A percentile compares a stretch with the other conserved stretches of the same genome.
These are phyloP conservation scores for Arthrobotrys iridis DNA, from an alignment of 2,329 filamentous ascomycete genomes.

Conservation along the genomic window DNA sequence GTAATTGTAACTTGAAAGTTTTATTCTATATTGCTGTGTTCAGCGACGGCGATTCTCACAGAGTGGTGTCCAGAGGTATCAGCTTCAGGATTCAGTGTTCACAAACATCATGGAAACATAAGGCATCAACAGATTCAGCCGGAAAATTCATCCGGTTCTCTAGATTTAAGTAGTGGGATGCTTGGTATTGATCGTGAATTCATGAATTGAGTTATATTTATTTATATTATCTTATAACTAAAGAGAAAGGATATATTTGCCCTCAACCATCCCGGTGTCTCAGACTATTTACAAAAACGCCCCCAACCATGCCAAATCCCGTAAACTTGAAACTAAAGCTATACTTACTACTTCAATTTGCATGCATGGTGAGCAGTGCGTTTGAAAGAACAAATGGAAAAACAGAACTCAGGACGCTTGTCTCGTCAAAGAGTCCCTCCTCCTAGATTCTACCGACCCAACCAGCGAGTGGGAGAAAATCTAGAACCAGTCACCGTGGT, in stretches of 20 bases:
- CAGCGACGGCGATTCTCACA: too few species aligned
- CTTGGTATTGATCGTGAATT: too few species aligned
- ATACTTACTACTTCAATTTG: conserved; percentile 15
- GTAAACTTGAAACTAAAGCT: conserved; percentile 16
- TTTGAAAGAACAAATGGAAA: not conserved
- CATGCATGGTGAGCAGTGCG: conserved; percentile 7
- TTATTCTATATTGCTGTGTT: not conserved
- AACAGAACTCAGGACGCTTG: not conserved
- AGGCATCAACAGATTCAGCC: too few species aligned
- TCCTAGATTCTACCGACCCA: conserved; percentile 2
- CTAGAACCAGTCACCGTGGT: conserved; percentile 90
- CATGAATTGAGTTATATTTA: not conserved
- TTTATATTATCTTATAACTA: conserved; percentile 11
- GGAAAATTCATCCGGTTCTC: too few species aligned
- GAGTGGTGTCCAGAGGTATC: too few species aligned
- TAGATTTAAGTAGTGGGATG: too few species aligned
- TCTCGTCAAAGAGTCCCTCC: not conserved
- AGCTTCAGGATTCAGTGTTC: too few species aligned
- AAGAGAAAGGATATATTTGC: conserved; percentile 12
- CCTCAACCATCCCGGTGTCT: conserved; percentile 19
- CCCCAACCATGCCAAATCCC: conserved; percentile 35
- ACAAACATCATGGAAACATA: too few species aligned
- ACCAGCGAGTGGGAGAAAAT: conserved; percentile 12
- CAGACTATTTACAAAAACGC: conserved; percentile 48
- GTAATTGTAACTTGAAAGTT: not conserved